Base-by-base conservation (phyloP, 2,329 filamentous ascomycete genomes). In the Mycosphaerella sp. region DNA sequence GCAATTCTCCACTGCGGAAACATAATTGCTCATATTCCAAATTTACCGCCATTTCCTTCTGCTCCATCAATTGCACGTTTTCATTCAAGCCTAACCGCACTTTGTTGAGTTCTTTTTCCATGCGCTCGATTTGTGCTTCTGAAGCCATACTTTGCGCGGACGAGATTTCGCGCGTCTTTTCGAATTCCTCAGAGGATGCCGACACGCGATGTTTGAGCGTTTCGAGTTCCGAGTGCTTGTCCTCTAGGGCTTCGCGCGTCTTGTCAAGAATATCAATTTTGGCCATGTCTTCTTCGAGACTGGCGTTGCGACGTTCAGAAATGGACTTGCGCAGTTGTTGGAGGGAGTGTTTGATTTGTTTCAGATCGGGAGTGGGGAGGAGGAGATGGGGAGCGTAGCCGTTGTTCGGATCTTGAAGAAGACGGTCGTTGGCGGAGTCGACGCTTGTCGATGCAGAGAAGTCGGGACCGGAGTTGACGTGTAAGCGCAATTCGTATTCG, bases 1-100 rank as follows among this genome's bases (percentile, higher is more conserved):
- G 82, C 18, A 97, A 77, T 0, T 87, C 75, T 58, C 88, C 88
- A 42, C 88, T 88, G 28, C 83, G 81, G 49, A 95, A 80, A n/a
- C 86, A 89, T 42, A 97, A 75, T 67, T 96, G 89, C 66, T 97
- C 91, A 66, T 95, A 94, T 86, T 97, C 90, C 62, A 97, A 93
- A 54, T 91, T 94, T 10, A 89, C 93, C 63, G 90, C 95, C 81
- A 97, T 95, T 74, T 97, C 90, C 49, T 88, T 79, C 70, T 96
- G 91, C 68, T 96, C 89, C 79, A 96, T 85, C 42, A 95, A 71
- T 70, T 96, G 88, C 47, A 96, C 86, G 30, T 84, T 89, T 68
- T 96, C 91, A 2, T 82, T 85, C 27, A 96, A 75, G 9, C 85
- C 85, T 2, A 85, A 81, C 37, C 90, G 80, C 88, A 97, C 95